phyloP scores from a whole-genome alignment of 805 yeast genomes.

The Jamesozyma hellenica region DNA sequence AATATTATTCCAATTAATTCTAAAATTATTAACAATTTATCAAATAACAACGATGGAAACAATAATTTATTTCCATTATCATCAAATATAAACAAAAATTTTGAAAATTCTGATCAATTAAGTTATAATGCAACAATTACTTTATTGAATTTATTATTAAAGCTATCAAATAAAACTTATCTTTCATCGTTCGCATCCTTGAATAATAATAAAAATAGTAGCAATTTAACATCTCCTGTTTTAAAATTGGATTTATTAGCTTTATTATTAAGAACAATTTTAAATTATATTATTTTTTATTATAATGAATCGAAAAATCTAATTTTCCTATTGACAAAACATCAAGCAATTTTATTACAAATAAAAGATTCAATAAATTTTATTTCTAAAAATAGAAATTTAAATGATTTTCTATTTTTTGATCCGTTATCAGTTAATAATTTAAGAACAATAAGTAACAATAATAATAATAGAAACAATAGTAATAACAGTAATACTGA shows the following conservation, averaged over 20 bases:
- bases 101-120: conserved; percentile 10
- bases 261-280: conserved; percentile 44
- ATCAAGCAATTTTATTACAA: conserved; percentile 28
- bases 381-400: conserved; percentile 13
- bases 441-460: neutral
- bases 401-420: conserved; percentile 3
- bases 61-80: conserved; percentile 13
- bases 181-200: conserved; percentile 15
- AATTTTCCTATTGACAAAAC: conserved; percentile 38
- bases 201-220: conserved; percentile 5
- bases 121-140: conserved; percentile 42
- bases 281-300: conserved; percentile 41
- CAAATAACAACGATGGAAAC: neutral
- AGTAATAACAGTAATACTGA: neutral
- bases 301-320: conserved; percentile 46
- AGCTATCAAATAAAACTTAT: conserved; percentile 20
- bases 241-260: conserved; percentile 49
- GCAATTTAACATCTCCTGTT: conserved; percentile 15
- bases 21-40: neutral
- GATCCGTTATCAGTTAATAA: conserved; percentile 1
- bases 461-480: neutral
- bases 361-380: conserved; percentile 16
- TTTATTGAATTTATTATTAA: conserved; percentile 34
- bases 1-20: conserved; percentile 43
- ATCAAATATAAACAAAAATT: conserved; percentile 27